Conservation (phyloP, 2,329 filamentous ascomycete genomes). For the Ophiognomonia clavigignenti-juglandacearum region DNA sequence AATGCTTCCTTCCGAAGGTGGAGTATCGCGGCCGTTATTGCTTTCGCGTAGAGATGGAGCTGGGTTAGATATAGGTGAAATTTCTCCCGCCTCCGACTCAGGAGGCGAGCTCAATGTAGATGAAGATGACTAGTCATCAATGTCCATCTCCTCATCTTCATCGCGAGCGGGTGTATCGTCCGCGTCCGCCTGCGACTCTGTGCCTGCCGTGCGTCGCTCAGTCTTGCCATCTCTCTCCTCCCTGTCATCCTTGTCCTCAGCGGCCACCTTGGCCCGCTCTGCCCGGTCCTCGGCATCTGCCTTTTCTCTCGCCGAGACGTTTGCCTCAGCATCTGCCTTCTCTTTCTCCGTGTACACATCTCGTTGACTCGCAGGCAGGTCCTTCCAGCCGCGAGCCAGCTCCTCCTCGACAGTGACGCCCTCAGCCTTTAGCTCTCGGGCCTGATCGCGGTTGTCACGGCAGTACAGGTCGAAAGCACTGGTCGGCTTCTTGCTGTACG, state of each 20-base stretch:
- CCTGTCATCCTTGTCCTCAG: neutral
- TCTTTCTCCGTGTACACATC: constrained; percentile 41
- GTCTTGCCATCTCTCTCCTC: constrained; percentile 12
- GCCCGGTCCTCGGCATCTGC: constrained; percentile 17
- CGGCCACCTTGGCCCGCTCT: constrained; percentile 15
- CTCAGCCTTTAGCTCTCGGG: constrained; percentile 39
- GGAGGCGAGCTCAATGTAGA: too few relatives aligned
- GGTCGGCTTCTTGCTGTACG: constrained; percentile 36
- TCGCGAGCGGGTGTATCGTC: constrained; percentile 31
- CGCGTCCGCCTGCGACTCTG: constrained; percentile 19
- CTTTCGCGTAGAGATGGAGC: too few relatives aligned
- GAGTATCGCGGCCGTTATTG: too few relatives aligned
- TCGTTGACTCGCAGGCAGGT: constrained; percentile 43
- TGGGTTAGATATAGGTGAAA: too few relatives aligned
- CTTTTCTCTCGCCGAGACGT: constrained; percentile 17
- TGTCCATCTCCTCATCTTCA: constrained; percentile 46
- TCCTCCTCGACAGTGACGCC: constrained; percentile 47
- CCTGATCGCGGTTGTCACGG: constrained; percentile 38
- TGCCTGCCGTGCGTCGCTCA: neutral
- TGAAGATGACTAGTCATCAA: constrained; percentile 31
- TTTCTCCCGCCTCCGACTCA: too few relatives aligned
- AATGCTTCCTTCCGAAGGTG: too few relatives aligned
- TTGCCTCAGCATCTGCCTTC: constrained; percentile 15
- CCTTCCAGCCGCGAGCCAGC: constrained; percentile 50
- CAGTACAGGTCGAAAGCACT: constrained; percentile 53